Evolutionary conservation across 2,329 filamentous ascomycete species (phyloP).

Genomic region (Ascosphaera acerosa): DNA sequence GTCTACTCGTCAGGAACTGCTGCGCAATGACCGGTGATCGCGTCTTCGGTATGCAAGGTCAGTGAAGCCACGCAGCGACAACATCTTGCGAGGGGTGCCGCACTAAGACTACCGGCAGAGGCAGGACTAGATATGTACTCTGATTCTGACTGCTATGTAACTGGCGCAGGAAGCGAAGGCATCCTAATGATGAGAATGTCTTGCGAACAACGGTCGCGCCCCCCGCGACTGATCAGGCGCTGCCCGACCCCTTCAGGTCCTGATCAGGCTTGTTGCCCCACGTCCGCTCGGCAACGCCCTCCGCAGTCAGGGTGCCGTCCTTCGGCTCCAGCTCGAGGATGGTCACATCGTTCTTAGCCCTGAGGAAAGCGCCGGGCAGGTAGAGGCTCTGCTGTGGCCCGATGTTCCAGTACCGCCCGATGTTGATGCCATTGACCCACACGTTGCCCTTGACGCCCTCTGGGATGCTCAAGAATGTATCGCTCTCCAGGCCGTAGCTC

Average conservation of each 20-base stretch:
- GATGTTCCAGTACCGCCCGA: conserved; percentile 24
- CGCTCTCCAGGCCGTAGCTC: conserved; percentile 6
- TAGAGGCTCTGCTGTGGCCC: conserved; percentile 26
- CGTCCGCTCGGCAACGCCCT: conserved; percentile 7
- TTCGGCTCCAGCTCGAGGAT: conserved; percentile 22
- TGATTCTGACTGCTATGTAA: too few relatives aligned
- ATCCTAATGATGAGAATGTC: too few relatives aligned
- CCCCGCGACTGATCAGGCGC: too few relatives aligned
- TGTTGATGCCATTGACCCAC: conserved; percentile 23
- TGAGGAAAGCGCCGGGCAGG: conserved; percentile 18
- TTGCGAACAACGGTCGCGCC: too few relatives aligned
- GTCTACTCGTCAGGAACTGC: too few relatives aligned
- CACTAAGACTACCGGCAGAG: too few relatives aligned
- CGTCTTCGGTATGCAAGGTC: too few relatives aligned
- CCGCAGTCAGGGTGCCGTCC: conserved; percentile 3
- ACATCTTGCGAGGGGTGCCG: too few relatives aligned
- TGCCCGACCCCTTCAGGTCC: conserved; percentile 7
- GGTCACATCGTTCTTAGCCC: conserved; percentile 17
- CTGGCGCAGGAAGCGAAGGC: too few relatives aligned
- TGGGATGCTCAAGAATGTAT: conserved; percentile 19
- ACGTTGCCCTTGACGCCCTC: conserved; percentile 21
- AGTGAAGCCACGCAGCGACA: too few relatives aligned
- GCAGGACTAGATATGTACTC: too few relatives aligned
- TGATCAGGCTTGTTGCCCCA: conserved; percentile 13
- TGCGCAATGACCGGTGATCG: too few relatives aligned